A percentile compares a stretch with the other conserved stretches of the same genome.
These are phyloP conservation scores for Parietaria judaica DNA, from an alignment of 306 rosid species.

Conservation along the genomic window DNA sequence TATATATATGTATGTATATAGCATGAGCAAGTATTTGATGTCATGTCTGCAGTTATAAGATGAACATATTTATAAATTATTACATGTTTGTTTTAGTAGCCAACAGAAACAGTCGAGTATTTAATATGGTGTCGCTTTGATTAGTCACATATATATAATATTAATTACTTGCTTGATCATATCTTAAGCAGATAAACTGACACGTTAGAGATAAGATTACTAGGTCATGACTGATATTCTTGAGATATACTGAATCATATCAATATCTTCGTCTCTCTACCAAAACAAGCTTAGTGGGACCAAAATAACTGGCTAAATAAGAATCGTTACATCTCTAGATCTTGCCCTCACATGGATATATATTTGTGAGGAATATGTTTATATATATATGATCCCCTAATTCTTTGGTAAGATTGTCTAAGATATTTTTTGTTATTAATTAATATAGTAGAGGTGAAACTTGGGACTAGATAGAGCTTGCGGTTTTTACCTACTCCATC, in stretches of 20 bases:
- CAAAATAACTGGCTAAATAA: slow-evolving; percentile 1
- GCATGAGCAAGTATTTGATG: neutral
- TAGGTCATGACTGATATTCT: too few species aligned
- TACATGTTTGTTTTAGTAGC: neutral
- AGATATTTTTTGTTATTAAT: too few species aligned
- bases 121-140: too few species aligned
- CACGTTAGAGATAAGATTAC: neutral
- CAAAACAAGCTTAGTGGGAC: slow-evolving; percentile 5
- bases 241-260: neutral
- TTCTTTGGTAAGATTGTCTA: too few species aligned
- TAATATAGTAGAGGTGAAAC: too few species aligned
- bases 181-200: neutral
- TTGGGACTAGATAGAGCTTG: too few species aligned
- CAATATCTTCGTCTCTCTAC: neutral
- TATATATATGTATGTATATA: too few species aligned
- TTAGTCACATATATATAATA: too few species aligned
- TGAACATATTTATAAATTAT: neutral
- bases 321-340: slow-evolving; percentile 2
- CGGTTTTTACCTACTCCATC: too few species aligned
- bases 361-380: neutral
- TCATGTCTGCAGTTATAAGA: neutral
- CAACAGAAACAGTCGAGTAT: neutral
- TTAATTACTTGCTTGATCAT: slow-evolving; percentile 1
- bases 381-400: neutral
- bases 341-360: slow-evolving; percentile 3